A percentile compares a stretch with the other conserved stretches of the same genome.
Evolutionary conservation across 345 rosid genomes (phyloP).

Genomic region (Sisymbrium altissimum): DNA sequence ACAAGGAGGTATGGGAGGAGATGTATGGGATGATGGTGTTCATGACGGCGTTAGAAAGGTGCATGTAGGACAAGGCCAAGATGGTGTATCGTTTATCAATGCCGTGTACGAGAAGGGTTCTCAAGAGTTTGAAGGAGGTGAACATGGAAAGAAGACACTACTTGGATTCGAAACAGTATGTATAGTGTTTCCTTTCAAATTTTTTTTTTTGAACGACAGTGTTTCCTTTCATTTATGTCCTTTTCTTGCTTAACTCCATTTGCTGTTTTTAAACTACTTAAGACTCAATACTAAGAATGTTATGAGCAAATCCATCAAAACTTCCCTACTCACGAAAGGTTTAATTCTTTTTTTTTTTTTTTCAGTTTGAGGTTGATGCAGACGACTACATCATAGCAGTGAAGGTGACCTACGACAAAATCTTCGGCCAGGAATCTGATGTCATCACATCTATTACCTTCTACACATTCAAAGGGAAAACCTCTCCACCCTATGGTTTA

Average conservation of each 20-base stretch:
- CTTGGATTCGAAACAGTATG: slow-evolving; percentile 21
- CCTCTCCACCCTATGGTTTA: slow-evolving; percentile 8
- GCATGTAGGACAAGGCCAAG: slow-evolving; percentile 19
- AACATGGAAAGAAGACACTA: slow-evolving; percentile 15
- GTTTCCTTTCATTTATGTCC: background rate
- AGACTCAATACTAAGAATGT: background rate
- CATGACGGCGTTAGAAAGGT: slow-evolving; percentile 18
- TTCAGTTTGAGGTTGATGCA: background rate
- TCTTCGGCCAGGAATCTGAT: slow-evolving; percentile 7
- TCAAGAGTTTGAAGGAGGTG: slow-evolving; percentile 5
- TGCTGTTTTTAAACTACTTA: background rate
- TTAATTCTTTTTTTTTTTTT: background rate
- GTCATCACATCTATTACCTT: slow-evolving; percentile 19
- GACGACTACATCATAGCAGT: slow-evolving; percentile 4
- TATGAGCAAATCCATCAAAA: background rate
- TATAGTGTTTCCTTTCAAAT: background rate
- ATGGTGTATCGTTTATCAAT: slow-evolving; percentile 12
- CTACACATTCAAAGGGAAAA: background rate
- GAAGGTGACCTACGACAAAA: background rate
- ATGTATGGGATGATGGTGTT: slow-evolving; percentile 25
- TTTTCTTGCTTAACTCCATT: no score
- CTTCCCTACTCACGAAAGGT: background rate
- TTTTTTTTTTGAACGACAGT: no score
- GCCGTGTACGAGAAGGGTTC: slow-evolving; percentile 20
- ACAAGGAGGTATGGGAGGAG: background rate